Percentiles rank a stretch among this genome's conserved stretches.
These are phyloP conservation scores for Fulvia fulva DNA, from an alignment of 2,329 filamentous ascomycete genomes.

Conservation along the genomic window DNA sequence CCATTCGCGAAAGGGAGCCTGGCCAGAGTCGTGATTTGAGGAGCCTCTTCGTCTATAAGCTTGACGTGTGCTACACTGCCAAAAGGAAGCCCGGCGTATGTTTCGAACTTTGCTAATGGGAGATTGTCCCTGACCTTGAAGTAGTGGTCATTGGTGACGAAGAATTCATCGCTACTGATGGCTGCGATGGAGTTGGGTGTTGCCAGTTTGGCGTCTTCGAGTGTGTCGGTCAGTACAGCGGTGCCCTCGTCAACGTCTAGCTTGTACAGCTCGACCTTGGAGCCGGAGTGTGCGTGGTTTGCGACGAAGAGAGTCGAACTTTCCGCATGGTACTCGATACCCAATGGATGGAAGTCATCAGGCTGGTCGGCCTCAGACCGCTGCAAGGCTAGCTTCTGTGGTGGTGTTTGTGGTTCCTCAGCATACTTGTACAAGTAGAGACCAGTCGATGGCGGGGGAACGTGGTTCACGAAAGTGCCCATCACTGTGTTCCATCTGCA, in stretches of 20 bases:
- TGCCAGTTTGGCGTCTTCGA: conserved; percentile 32
- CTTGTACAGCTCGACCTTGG: conserved; percentile 36
- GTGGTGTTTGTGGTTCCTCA: conserved; percentile 17
- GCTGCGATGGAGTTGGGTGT: conserved; percentile 40
- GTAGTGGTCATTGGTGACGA: conserved; percentile 44
- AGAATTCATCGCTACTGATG: conserved; percentile 32
- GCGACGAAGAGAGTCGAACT: conserved; percentile 38
- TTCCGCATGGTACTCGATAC: conserved; percentile 36
- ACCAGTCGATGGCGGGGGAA: conserved; percentile 24
- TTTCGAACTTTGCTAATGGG: conserved; percentile 37
- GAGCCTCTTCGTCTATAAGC: conserved; percentile 5
- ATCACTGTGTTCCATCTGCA: conserved; percentile 43
- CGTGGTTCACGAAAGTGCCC: conserved; percentile 31
- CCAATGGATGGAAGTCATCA: conserved; percentile 43
- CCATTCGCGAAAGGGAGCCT: conserved; percentile 43
- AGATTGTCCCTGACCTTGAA: conserved; percentile 29
- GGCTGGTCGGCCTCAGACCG: conserved; percentile 23
- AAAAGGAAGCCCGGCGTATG: conserved; percentile 35
- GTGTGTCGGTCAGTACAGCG: conserved; percentile 30
- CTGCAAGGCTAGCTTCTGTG: conserved; percentile 28
- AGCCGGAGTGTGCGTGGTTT: conserved; percentile 37
- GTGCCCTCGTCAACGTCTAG: conserved; percentile 24
- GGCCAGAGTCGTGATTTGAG: conserved; percentile 24
- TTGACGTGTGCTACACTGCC: conserved; percentile 38
- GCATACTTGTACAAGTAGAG: conserved; percentile 41